These are phyloP conservation scores for Coemansia sp. DNA, from an alignment of 192 early-diverging fungal genomes.

Conservation along the genomic window DNA sequence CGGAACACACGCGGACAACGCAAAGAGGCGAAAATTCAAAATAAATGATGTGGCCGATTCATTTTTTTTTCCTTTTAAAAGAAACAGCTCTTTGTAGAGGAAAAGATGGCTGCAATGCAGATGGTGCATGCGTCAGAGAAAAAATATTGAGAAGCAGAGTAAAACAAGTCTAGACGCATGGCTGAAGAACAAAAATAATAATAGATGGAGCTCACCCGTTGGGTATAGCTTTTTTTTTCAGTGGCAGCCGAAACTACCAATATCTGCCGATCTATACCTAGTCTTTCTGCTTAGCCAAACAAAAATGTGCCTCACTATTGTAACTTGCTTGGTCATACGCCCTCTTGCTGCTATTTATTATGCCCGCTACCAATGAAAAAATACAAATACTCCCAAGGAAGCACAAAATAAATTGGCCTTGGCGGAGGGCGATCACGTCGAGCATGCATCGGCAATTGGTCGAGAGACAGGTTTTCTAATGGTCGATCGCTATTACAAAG, in stretches of 20 bases:
- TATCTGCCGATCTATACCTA: not conserved
- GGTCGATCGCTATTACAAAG: not conserved
- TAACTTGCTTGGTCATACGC: not conserved
- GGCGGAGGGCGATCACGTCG: not conserved
- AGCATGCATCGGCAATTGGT: not conserved
- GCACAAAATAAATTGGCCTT: not conserved
- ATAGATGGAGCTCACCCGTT: not conserved
- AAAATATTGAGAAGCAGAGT: not conserved
- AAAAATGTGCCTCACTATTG: not conserved
- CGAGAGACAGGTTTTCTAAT: not conserved
- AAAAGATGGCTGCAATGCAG: constrained; percentile 3
- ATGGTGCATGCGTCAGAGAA: not conserved
- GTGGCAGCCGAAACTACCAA: not conserved
- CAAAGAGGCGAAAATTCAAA: not conserved
- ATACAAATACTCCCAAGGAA: not conserved
- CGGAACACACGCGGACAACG: not conserved
- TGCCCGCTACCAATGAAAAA: not conserved
- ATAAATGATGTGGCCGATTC: constrained; percentile 4
- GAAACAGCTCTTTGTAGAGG: not conserved
- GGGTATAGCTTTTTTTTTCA: not conserved
- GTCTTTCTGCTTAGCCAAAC: not conserved
- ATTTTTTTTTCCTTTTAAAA: not conserved
- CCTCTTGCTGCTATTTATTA: not conserved
- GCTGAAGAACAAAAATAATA: not conserved
- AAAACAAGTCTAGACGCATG: constrained; percentile 1